A percentile compares a stretch with the other conserved stretches of the same genome.
Conservation (phyloP, 768 basidiomycete species). For the Rhizopogon salebrosus region DNA sequence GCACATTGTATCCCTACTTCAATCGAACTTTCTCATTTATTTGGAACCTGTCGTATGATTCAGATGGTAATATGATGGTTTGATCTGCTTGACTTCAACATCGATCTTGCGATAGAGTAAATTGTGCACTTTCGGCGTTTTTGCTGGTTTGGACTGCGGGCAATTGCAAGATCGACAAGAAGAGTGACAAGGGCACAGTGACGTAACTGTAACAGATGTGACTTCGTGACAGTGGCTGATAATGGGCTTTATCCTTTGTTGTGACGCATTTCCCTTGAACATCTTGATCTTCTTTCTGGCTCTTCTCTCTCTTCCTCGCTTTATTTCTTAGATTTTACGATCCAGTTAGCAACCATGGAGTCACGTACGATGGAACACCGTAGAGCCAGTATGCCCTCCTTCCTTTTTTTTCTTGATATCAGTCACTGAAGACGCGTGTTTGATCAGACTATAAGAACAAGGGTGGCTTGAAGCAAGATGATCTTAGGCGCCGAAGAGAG, state of each 20-base stretch:
- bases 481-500: conserved; percentile 93
- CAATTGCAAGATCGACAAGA: too few species aligned
- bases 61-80: background rate
- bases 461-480: conserved; percentile 83
- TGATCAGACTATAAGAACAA: conserved; percentile 84
- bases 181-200: too few species aligned
- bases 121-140: too few species aligned
- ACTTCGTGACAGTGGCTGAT: conserved; percentile 8
- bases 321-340: conserved; percentile 5
- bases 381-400: conserved; percentile 53
- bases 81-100: conserved; percentile 1
- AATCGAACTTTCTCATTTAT: conserved; percentile 2
- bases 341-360: conserved; percentile 35
- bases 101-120: too few species aligned
- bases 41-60: background rate
- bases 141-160: too few species aligned
- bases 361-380: conserved; percentile 73
- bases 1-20: conserved; percentile 5
- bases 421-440: conserved; percentile 33
- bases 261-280: conserved; percentile 13
- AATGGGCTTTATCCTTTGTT: conserved; percentile 9
- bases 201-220: conserved; percentile 24
- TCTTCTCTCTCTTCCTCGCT: conserved; percentile 6
- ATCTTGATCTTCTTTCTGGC: conserved; percentile 4
- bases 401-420: conserved; percentile 6